Evolutionary conservation across 2,329 filamentous ascomycete species (phyloP).

Genomic region (Stenocarpella maydis): DNA sequence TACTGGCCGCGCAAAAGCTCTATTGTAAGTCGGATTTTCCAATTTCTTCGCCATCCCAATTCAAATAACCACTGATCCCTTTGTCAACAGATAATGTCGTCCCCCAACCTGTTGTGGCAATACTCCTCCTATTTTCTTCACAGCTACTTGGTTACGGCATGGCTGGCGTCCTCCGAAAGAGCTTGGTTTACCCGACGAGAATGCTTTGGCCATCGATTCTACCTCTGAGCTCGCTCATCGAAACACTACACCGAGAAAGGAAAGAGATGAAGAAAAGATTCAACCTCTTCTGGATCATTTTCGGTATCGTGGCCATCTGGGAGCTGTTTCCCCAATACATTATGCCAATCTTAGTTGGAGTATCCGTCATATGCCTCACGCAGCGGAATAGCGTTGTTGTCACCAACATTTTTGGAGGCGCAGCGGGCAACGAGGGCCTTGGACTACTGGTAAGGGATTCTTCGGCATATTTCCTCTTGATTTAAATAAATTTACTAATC

Average conservation of each 20-base stretch:
- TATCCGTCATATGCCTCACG: constrained; percentile 55
- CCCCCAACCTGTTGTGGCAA: constrained; percentile 48
- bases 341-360: constrained; percentile 50
- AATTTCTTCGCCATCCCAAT: neutral
- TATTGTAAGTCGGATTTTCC: constrained; percentile 45
- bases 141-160: constrained; percentile 59
- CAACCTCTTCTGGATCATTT: constrained; percentile 50
- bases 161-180: constrained; percentile 54
- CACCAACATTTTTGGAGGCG: constrained; percentile 59
- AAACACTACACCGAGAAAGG: constrained; percentile 42
- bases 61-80: neutral
- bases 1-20: constrained; percentile 55
- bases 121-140: constrained; percentile 57
- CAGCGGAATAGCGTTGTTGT: constrained; percentile 52
- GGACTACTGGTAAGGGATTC: constrained; percentile 44
- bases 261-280: constrained; percentile 49
- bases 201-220: constrained; percentile 46
- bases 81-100: constrained; percentile 44
- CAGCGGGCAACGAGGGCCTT: constrained; percentile 46
- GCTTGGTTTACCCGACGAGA: constrained; percentile 56
- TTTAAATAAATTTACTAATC: neutral
- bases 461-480: no score
- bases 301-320: constrained; percentile 52
- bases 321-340: constrained; percentile 58
- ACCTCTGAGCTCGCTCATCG: constrained; percentile 43